Base-by-base conservation (phyloP, 495 filamentous ascomycete species). In the Aspergillus sclerotiicarbonarius region DNA sequence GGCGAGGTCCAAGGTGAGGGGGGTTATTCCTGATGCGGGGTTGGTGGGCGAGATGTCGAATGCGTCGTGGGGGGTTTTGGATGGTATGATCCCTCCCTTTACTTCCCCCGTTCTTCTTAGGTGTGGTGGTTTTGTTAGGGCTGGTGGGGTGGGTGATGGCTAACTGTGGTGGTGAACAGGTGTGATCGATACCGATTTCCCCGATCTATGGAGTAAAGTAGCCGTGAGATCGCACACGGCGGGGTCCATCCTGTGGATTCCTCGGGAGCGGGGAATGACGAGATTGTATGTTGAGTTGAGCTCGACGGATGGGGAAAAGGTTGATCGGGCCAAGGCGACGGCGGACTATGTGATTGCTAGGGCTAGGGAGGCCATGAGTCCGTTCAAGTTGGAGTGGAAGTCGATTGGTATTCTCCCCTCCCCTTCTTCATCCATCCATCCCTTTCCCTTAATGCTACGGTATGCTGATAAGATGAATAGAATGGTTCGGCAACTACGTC, bases 211-310 rank as follows among this genome's bases (percentile, higher is more conserved):
- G 84, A 86, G 82, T 67, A 89, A 88, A 70, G 82, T 82, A 7
- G 75, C 74, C 3, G 84, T 91, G 54, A 83, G 87, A 56, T 86
- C 86, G 18, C 77, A 87, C 16, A 75, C 81, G 41, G 80, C 83
- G 51, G 88, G 88, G 19, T 89, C 88, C 13, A 86, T 90, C 57
- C 83, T 91, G 71, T 87, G 88, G 53, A 90, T 91, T 56, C 88
- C 88, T 6, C 82, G 88, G 48, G 88, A 91, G 68, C 72, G 85
- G 37, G 84, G 84, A 63, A 85, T 91, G 83, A 88, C 88, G 8
- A 82, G 88, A 8, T 65, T 90, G 41, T 91, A 91, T 65, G 88
- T 91, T 57, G 86, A 91, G 72, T 79, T 91, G 56, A 86, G 85
- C 41, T 82, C 86, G 5, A 86, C 82, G 6, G 83, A 88, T 48